Base-by-base conservation (phyloP, 331 rosid species). In the Saraca asoca region DNA sequence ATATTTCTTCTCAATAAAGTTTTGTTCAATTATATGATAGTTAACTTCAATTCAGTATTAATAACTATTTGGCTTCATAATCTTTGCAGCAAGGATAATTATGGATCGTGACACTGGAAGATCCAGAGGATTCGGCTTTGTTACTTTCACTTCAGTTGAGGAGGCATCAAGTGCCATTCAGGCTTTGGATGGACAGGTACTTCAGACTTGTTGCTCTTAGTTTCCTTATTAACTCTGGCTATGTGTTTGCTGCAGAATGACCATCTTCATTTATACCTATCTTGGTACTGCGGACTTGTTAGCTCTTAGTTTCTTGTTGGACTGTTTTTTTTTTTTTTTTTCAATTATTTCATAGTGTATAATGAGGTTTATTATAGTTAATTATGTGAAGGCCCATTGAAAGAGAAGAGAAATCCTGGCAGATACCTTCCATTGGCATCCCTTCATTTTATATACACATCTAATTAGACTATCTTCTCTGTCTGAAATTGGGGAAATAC, bases 131-230 rank as follows among this genome's bases (percentile, higher is more conserved):
- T 91, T 91, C 81, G 97, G 90, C 54, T 91, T 91, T 66, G 33
- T 91, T 45, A 91, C 91, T 6, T 91, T 20, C 78, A 80, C 66
- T 51, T 81, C 91, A 39, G 78, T 70, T 35, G 97, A 91, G 76
- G 96, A 88, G 71, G 97, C 97, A 57, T 75, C 94, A 41, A 86
- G 91, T 85, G 97, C 96, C 49, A 78, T 88, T 60, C 95, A 91
- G 80, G 96, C 96, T 55, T 85, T 88, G 82, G 97, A 91, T 69
- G 91, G 95, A 50, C 84, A 86, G 88, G 97, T 91, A 88, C 55
- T 53, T 51, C 18, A 11, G 62, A 7, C 35, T 53, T 17, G 18
- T 20, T 29, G n/a, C n/a, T n/a, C n/a, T n/a, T n/a, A n/a, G n/a
- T n/a, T n/a, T n/a, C n/a, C n/a, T n/a, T n/a, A n/a, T n/a, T n/a